Conservation (phyloP, 106 monocot genomes). For the Acanthochlamys bracteata region DNA sequence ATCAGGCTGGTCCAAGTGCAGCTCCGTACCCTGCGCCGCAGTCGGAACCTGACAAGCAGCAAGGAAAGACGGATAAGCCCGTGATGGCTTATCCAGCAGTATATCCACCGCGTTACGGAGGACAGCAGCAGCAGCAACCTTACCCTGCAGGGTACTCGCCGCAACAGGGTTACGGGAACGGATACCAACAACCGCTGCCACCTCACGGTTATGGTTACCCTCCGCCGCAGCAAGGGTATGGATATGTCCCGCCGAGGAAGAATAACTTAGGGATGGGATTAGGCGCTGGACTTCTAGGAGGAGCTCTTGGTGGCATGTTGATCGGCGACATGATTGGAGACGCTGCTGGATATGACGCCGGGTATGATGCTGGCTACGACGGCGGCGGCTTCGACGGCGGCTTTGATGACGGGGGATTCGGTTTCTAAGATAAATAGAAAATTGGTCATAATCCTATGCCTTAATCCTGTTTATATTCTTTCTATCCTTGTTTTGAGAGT, state of each 20-base stretch:
- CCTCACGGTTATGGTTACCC: constrained; percentile 12
- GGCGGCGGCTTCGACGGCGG: constrained; percentile 14
- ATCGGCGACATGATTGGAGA: constrained; percentile 54
- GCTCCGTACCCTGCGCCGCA: background rate
- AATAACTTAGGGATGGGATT: constrained; percentile 43
- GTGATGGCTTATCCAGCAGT: constrained; percentile 38
- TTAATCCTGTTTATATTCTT: too few relatives aligned
- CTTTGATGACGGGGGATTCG: background rate
- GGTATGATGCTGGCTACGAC: constrained; percentile 47
- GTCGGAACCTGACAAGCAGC: constrained; percentile 13
- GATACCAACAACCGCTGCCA: constrained; percentile 18
- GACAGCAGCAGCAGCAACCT: background rate
- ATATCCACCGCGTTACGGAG: constrained; percentile 15
- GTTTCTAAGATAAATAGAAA: background rate
- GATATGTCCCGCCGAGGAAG: constrained; percentile 7
- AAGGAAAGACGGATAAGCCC: constrained; percentile 2
- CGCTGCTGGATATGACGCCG: constrained; percentile 31
- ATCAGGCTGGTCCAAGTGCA: background rate
- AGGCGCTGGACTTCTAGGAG: constrained; percentile 45
- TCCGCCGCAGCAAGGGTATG: constrained; percentile 9
- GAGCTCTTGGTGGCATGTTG: constrained; percentile 48
- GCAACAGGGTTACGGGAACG: constrained; percentile 7
- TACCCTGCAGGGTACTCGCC: constrained; percentile 12
- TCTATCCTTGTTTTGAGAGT: too few relatives aligned
- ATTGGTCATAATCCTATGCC: too few relatives aligned